Evolutionary conservation across 1,284 basidiomycete genomes (phyloP).

Genomic region (Ceratobasidium sp.): DNA sequence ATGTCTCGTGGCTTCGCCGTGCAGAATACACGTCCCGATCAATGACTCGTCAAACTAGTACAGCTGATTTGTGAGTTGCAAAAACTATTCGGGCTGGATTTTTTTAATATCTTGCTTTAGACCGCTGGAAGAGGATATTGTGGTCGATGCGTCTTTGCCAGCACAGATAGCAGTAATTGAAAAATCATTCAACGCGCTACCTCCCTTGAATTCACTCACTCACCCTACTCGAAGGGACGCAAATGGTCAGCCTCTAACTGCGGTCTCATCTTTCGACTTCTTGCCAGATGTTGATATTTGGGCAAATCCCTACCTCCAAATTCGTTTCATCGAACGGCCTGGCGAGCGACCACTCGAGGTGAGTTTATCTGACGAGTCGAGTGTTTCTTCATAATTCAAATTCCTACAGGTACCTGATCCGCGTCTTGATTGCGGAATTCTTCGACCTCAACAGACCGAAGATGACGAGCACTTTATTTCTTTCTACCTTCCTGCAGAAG

Average conservation of each 20-base stretch:
- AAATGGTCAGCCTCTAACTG: slow-evolving; percentile 62
- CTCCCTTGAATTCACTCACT: slow-evolving; percentile 66
- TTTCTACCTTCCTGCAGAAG: slow-evolving; percentile 87
- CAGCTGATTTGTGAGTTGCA: slow-evolving; percentile 34
- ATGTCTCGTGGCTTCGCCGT: slow-evolving; percentile 89
- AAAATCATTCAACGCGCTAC: slow-evolving; percentile 72
- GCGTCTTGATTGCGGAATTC: slow-evolving; percentile 82
- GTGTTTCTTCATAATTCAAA: slow-evolving; percentile 8
- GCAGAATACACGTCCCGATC: slow-evolving; percentile 80
- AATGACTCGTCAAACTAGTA: slow-evolving; percentile 24
- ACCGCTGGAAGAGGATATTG: slow-evolving; percentile 61
- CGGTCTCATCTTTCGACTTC: slow-evolving; percentile 85
- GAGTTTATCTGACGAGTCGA: slow-evolving; percentile 47
- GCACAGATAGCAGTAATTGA: slow-evolving; percentile 87
- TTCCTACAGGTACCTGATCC: slow-evolving; percentile 70
- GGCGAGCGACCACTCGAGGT: slow-evolving; percentile 77
- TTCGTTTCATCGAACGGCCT: slow-evolving; percentile 89
- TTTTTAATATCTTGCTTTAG: slow-evolving; percentile 51
- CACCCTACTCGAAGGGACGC: slow-evolving; percentile 68
- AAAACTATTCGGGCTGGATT: background rate
- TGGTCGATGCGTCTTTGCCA: slow-evolving; percentile 77
- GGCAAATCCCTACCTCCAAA: slow-evolving; percentile 89
- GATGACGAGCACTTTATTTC: slow-evolving; percentile 88
- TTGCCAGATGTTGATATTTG: slow-evolving; percentile 89
- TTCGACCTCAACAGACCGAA: slow-evolving; percentile 82